Evolutionary conservation across 495 filamentous ascomycete genomes (phyloP).

Genomic region (Pyronema omphalodes): DNA sequence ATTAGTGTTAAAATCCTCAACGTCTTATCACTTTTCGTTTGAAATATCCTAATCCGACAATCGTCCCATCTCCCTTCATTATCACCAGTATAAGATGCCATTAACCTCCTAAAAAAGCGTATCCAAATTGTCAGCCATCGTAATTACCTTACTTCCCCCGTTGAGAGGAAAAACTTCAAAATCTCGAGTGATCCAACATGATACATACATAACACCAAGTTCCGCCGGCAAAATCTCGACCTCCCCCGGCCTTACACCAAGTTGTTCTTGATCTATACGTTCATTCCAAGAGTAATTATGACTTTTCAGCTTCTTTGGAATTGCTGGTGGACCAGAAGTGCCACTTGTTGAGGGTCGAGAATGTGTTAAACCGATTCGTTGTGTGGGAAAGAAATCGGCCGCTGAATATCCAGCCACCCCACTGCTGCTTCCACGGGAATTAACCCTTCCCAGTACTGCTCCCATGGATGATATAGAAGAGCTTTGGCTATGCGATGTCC

Average conservation of each 20-base stretch:
- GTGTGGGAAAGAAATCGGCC: not conserved
- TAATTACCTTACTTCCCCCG: too few relatives aligned
- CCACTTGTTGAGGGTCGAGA: not conserved
- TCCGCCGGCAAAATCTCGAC: slow-evolving; percentile 12
- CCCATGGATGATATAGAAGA: not conserved
- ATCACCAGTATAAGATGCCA: slow-evolving; percentile 16
- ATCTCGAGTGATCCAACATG: not conserved
- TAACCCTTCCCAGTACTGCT: not conserved
- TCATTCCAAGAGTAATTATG: slow-evolving; percentile 13
- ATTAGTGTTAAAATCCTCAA: slow-evolving; percentile 15
- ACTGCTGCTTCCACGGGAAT: not conserved
- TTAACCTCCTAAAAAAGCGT: not conserved
- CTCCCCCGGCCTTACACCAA: slow-evolving; percentile 11
- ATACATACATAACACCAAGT: slow-evolving; percentile 8
- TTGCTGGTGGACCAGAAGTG: not conserved
- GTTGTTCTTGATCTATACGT: slow-evolving; percentile 4
- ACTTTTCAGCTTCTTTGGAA: not conserved
- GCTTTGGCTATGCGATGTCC: not conserved
- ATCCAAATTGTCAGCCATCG: too few relatives aligned
- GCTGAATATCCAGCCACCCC: not conserved
- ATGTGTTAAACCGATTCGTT: not conserved
- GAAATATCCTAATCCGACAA: slow-evolving; percentile 15
- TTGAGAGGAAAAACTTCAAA: not conserved
- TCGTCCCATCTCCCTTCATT: slow-evolving; percentile 15
- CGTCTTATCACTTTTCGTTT: not conserved